Evolutionary conservation across 2,329 filamentous ascomycete species (phyloP), one percentile per base, ranked within the genome.

Genomic region (Aspergillus intermedius): DNA sequence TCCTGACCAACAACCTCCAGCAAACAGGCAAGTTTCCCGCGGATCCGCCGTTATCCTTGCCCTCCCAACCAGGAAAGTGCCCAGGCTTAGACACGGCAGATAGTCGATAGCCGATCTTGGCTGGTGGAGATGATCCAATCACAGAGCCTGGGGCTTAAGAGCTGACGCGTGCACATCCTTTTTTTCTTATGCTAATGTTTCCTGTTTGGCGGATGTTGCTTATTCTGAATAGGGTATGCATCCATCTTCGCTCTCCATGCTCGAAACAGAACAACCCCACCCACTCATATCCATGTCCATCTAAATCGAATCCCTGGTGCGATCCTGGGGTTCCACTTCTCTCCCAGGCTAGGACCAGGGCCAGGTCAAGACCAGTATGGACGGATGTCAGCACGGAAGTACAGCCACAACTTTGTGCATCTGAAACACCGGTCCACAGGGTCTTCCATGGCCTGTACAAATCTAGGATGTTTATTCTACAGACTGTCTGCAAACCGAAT

Each of bases 71-170:
- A 35, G 34, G 34, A n/a, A 35, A 35, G 34, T 35, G 34, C 15
- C 34, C 12, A 35, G 34, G 17, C 34, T 17, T 4, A 19, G 52
- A 52, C 54, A 63, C 64, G 64, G 64, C 64, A 67, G 64, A 67
- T 67, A 63, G 62, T 67, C 64, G 64, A 67, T 66, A 67, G 64
- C 63, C 64, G 62, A 63, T 51, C 62, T 67, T 66, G 64, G 64
- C 63, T 56, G 25, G 10, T 12, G 10, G n/a, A 45, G 56, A 63
- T 64, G 44, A 54, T 46, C 64, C 64, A 67, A 65, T 67, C 37
- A 57, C 3, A 45, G 19, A 1, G 1, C 2, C 1, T 5, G 51
- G 2, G 48, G 59, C 60, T 59, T 50, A 51, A 17, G 42, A 65
- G 63, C 64, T 66, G 62, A 67, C 64, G 64, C 63, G 63, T 67